Evolutionary conservation across 805 yeast species (phyloP), one percentile per base, ranked within the genome.

Genomic region (Cyberlindnera petersonii): DNA sequence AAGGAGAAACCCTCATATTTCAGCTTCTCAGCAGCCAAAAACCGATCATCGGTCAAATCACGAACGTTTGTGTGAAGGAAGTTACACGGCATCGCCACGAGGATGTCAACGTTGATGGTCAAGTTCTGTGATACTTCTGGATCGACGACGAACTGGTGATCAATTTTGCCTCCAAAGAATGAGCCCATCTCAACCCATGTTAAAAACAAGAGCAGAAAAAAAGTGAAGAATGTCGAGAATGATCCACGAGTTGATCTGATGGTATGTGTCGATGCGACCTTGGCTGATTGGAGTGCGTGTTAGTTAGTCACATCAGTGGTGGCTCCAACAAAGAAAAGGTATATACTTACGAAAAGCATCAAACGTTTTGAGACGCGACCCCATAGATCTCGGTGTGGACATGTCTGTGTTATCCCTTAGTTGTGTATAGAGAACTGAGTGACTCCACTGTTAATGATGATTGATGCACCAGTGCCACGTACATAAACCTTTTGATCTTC

Each of bases 111-210:
- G 56, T 93, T 89, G 33, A 93, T 71, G 31, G 72, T 72, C 39
- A 88, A 71, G 24, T 72, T 72, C 40, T 74, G 74, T n/a, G 61
- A 63, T 13, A 86, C 63, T 4, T 66, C 64, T 24, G 71, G 68
- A 53, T 86, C 94, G 5, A 93, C 94, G 4, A 71, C 66, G 59
- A 86, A 93, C 49, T 81, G 85, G 48, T 82, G 84, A 52, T 81
- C 87, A 7, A 83, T 73, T 40, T 72, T 72, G 3, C 97, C 97
- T 39, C 93, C 95, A 40, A 89, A 67, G 57, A 72, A 86, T 11
- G 84, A 82, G 7, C 97, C 95, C 21, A 88, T 63, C 56, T 89
- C 94, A 11, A 86, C 75, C 86, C 94, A 91, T 6, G 86, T 60
- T 26, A 89, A 66, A 53, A 87, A 75, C 13, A 86, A 52, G 14